phyloP scores from a whole-genome alignment of 2,329 filamentous ascomycete genomes.

The Colletotrichum neosansevieriae region DNA sequence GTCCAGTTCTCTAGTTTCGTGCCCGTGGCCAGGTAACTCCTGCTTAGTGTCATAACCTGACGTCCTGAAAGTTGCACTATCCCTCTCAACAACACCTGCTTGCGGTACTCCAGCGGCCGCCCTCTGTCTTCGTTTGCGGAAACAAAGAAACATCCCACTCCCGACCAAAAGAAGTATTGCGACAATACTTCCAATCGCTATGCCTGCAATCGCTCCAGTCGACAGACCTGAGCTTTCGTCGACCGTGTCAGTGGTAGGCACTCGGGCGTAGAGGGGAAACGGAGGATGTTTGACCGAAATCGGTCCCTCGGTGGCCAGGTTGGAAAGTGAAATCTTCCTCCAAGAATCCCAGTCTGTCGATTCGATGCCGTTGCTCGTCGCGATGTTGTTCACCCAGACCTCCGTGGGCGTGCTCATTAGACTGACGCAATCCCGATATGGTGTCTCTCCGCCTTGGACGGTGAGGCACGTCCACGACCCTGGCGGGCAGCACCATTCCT shows the following conservation, averaged over 20 bases:
- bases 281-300: slow-evolving; percentile 14
- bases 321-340: slow-evolving; percentile 11
- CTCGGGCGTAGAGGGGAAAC: slow-evolving; percentile 19
- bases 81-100: not conserved
- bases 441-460: not conserved
- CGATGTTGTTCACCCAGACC: slow-evolving; percentile 24
- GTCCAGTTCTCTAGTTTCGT: not conserved
- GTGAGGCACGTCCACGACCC: slow-evolving; percentile 10
- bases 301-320: not conserved
- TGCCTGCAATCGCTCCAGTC: slow-evolving; percentile 12
- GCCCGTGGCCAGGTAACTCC: not conserved
- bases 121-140: slow-evolving; percentile 10
- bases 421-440: slow-evolving; percentile 19
- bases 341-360: not conserved
- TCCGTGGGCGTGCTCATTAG: slow-evolving; percentile 15
- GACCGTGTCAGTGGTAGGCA: not conserved
- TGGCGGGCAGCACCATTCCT: slow-evolving; percentile 25
- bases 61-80: not conserved
- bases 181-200: not conserved
- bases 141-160: not conserved
- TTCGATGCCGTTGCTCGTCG: slow-evolving; percentile 2
- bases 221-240: not conserved
- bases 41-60: not conserved
- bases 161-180: not conserved
- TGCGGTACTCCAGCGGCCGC: not conserved